Evolutionary conservation across 768 basidiomycete species (phyloP).

Genomic region (Cubamyces lactineus): DNA sequence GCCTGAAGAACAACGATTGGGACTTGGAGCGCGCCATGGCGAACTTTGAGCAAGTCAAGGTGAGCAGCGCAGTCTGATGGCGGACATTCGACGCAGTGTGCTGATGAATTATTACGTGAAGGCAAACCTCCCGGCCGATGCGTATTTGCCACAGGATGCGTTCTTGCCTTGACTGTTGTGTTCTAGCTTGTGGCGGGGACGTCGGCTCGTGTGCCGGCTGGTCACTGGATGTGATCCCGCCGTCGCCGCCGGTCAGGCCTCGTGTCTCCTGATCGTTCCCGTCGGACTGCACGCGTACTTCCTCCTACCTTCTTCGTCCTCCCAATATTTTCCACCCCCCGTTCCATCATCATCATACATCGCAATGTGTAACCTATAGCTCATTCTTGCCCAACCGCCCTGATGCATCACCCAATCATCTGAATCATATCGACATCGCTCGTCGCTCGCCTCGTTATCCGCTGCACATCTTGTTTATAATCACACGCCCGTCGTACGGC

Average conservation of each 20-base stretch:
- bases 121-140: conserved; percentile 42
- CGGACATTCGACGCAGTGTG: conserved; percentile 4
- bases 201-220: conserved; percentile 17
- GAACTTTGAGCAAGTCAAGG: conserved; percentile 91
- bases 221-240: conserved; percentile 10
- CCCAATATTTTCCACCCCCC: neutral
- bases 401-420: conserved; percentile 17
- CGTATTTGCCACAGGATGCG: conserved; percentile 52
- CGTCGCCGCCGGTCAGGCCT: conserved; percentile 4
- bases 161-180: conserved; percentile 42
- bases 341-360: conserved; percentile 10
- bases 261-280: conserved; percentile 22
- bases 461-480: conserved; percentile 19
- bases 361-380: conserved; percentile 23
- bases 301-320: neutral
- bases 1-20: conserved; percentile 85
- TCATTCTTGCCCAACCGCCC: conserved; percentile 5
- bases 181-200: conserved; percentile 20
- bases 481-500: conserved; percentile 1
- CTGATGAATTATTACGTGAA: conserved; percentile 34
- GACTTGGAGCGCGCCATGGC: conserved; percentile 74
- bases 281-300: conserved; percentile 16
- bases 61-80: conserved; percentile 39
- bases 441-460: conserved; percentile 16
- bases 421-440: conserved; percentile 18